Evolutionary conservation across 441 rosid species (phyloP).

Genomic region (Gossypium aridum): DNA sequence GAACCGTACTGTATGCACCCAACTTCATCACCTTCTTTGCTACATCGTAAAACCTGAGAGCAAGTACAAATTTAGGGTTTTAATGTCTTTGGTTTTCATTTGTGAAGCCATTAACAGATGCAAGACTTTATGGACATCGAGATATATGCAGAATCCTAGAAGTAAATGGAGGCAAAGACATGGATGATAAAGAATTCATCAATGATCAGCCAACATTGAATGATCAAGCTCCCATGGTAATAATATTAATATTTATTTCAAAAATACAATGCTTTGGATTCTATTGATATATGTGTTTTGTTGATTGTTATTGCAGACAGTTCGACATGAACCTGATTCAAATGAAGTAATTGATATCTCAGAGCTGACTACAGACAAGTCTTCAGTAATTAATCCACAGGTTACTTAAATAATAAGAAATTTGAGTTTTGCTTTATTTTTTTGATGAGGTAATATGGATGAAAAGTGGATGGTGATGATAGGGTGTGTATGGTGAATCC

Average conservation of each 20-base stretch:
- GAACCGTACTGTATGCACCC: slow-evolving; percentile 36
- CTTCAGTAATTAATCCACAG: slow-evolving; percentile 38
- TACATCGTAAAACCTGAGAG: too few species aligned
- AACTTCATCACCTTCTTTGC: neutral
- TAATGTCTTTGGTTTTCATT: neutral
- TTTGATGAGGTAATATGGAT: neutral
- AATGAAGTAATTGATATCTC: slow-evolving; percentile 45
- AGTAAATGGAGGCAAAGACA: slow-evolving; percentile 47
- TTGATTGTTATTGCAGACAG: slow-evolving; percentile 21
- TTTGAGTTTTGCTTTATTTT: neutral
- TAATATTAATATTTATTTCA: too few species aligned
- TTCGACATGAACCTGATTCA: slow-evolving; percentile 34
- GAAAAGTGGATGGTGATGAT: neutral
- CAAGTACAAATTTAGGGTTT: too few species aligned
- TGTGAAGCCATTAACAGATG: slow-evolving; percentile 55
- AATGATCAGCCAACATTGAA: too few species aligned
- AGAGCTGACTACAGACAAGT: slow-evolving; percentile 28
- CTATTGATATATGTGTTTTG: too few species aligned
- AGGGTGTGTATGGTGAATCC: slow-evolving; percentile 53
- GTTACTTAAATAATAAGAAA: slow-evolving; percentile 2
- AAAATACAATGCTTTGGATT: too few species aligned
- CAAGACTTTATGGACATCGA: slow-evolving; percentile 42
- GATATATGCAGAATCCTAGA: slow-evolving; percentile 60
- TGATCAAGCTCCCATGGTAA: too few species aligned
- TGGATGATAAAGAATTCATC: slow-evolving; percentile 29